Conservation (phyloP, 768 basidiomycete genomes). For the Leccinum imitatum region DNA sequence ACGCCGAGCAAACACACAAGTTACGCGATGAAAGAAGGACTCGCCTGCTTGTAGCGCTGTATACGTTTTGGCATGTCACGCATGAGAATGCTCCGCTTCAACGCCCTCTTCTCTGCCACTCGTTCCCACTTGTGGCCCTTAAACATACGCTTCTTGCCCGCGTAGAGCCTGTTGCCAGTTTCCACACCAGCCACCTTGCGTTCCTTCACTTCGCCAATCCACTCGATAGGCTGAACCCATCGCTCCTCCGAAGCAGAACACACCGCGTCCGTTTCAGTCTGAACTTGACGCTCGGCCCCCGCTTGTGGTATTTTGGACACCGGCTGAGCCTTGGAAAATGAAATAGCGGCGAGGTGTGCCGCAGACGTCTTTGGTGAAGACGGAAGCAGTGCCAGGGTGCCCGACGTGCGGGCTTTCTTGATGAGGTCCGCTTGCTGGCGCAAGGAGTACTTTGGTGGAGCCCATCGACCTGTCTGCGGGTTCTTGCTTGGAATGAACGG, state of each 20-base stretch:
- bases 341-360: constrained; percentile 24
- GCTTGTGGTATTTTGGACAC: constrained; percentile 4
- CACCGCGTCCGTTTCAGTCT: background rate
- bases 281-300: background rate
- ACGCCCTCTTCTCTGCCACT: constrained; percentile 43
- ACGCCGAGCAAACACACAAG: background rate
- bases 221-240: constrained; percentile 37
- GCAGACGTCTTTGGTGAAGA: constrained; percentile 58
- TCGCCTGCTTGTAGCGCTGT: constrained; percentile 61
- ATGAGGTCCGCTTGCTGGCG: constrained; percentile 78
- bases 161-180: constrained; percentile 65
- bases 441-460: constrained; percentile 66
- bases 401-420: constrained; percentile 61
- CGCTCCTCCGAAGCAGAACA: background rate
- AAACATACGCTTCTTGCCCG: constrained; percentile 82
- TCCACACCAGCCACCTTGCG: constrained; percentile 49
- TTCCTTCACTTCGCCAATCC: constrained; percentile 39
- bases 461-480: constrained; percentile 62
- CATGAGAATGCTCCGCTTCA: constrained; percentile 56
- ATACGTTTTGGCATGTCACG: constrained; percentile 70
- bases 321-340: constrained; percentile 18
- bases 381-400: constrained; percentile 60
- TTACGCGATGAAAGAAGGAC: constrained; percentile 25
- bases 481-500: constrained; percentile 71
- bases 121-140: constrained; percentile 92